phyloP scores from a whole-genome alignment of 2,329 filamentous ascomycete species.

The Chrysoporthe puriensis region DNA sequence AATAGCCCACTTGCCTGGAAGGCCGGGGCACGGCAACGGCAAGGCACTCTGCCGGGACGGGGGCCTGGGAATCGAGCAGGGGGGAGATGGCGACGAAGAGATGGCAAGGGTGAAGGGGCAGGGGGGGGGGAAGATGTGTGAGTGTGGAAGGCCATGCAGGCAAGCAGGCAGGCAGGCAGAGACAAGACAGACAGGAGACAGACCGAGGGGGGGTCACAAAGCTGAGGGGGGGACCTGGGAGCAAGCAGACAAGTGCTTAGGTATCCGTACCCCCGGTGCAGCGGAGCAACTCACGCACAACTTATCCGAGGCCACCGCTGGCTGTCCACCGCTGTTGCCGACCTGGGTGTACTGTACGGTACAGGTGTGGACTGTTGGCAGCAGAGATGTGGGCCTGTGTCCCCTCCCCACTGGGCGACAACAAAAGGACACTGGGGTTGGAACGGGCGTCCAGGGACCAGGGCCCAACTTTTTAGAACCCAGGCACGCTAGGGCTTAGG shows the following conservation, averaged over 20 bases:
- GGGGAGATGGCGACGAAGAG: slow-evolving; percentile 12
- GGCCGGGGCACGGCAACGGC: slow-evolving; percentile 19
- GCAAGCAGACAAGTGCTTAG: slow-evolving; percentile 6
- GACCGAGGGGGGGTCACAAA: no score
- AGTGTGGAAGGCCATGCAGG: neutral
- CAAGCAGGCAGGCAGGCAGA: neutral
- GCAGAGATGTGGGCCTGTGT: slow-evolving; percentile 1
- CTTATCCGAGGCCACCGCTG: neutral
- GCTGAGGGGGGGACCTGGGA: neutral
- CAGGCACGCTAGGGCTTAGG: neutral
- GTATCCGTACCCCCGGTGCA: neutral
- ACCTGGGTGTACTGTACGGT: neutral
- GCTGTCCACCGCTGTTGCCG: slow-evolving; percentile 1
- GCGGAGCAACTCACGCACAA: neutral
- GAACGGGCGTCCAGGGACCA: neutral
- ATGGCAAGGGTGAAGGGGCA: slow-evolving; percentile 14
- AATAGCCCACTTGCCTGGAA: slow-evolving; percentile 5
- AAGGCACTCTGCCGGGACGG: slow-evolving; percentile 22
- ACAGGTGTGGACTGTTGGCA: slow-evolving; percentile 5
- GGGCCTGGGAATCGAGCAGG: slow-evolving; percentile 11
- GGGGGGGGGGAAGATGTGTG: neutral
- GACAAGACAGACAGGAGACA: neutral
- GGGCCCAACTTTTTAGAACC: neutral
- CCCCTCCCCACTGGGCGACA: neutral
- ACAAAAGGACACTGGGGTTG: slow-evolving; percentile 9